Percentiles rank a stretch among this genome's conserved stretches.
Conservation (phyloP, 202 grass and related monocot genomes). For the Bolboschoenoplectus hybrid region DNA sequence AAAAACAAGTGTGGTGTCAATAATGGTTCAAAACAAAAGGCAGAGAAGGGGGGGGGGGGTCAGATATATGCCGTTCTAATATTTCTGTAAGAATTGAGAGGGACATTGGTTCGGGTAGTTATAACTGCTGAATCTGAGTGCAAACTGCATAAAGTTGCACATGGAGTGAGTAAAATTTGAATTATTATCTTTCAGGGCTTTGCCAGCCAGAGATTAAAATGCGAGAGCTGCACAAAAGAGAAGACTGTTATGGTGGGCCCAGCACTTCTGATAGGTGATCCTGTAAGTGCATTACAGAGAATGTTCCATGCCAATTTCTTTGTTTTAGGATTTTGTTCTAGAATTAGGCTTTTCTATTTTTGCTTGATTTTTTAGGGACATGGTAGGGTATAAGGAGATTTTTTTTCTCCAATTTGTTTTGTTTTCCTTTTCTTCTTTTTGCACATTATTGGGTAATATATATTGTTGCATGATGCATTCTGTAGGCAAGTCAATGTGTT, state of each 20-base stretch:
- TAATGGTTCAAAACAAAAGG: conserved; percentile 3
- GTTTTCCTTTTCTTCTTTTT: not conserved
- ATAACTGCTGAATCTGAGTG: conserved; percentile 35
- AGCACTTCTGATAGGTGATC: conserved; percentile 61
- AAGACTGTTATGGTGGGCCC: conserved; percentile 71
- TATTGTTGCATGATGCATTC: conserved; percentile 20
- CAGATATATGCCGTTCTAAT: not conserved
- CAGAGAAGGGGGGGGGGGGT: not conserved
- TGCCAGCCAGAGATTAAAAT: conserved; percentile 91
- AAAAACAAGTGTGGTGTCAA: not conserved
- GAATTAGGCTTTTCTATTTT: not conserved
- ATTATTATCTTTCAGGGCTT: conserved; percentile 55
- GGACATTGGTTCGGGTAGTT: conserved; percentile 23
- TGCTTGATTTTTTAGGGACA: conserved; percentile 14
- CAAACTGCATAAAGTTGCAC: not conserved
- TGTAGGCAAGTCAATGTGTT: conserved; percentile 26
- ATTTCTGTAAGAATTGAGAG: not conserved
- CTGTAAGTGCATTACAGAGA: not conserved
- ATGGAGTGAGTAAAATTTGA: conserved; percentile 18
- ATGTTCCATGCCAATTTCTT: conserved; percentile 1
- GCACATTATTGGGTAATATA: not conserved
- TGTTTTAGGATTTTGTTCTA: not conserved
- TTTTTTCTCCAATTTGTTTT: conserved; percentile 25
- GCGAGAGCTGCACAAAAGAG: conserved; percentile 84
- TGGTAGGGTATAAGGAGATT: not conserved